Evolutionary conservation across 202 grass and related monocot genomes (phyloP), one percentile per base, ranked within the genome.

Genomic region (Panicum hallii): DNA sequence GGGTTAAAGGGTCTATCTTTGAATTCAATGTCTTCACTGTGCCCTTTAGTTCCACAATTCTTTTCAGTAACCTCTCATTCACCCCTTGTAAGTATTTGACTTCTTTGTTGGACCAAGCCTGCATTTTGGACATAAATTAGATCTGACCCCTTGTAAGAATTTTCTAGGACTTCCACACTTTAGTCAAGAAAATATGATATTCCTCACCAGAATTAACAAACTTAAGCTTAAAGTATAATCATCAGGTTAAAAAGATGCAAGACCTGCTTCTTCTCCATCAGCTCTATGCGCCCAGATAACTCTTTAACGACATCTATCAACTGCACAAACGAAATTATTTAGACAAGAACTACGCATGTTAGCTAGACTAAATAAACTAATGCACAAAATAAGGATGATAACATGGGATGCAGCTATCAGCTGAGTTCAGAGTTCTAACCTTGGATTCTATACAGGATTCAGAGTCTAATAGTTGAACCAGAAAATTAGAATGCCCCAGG

Each of bases 1-100:
- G 84, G 83, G 87, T 79, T 76, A 84, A 81, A 72, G 75, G 79
- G 79, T 91, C 89, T 88, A 91, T 90, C 83, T 94, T 91, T 38
- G 63, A 88, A 68, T 89, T 90, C 66, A 94, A 81, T 75, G 63
- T 61, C 41, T 56, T 86, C 47, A 94, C 85, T 2, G 76, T 87
- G 70, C 77, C 70, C 57, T 83, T 91, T 17, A 91, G 84, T 71
- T 89, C 83, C 61, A 68, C 45, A 61, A 91, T 82, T 46, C 75
- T 80, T 91, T 85, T 82, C 48, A 86, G 70, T 72, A 94, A 82
- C 80, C 78, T 86, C 49, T 81, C 74, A 28, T 86, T 87, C 74
- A 82, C 56, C 20, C 65, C 88, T 60, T 90, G 83, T 60, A 90
- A 52, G 79, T 72, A 20, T 78, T 82, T 72, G 73, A 89, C 28